Conservation (phyloP, 1,284 basidiomycete species). For the Ustilago crameri region DNA sequence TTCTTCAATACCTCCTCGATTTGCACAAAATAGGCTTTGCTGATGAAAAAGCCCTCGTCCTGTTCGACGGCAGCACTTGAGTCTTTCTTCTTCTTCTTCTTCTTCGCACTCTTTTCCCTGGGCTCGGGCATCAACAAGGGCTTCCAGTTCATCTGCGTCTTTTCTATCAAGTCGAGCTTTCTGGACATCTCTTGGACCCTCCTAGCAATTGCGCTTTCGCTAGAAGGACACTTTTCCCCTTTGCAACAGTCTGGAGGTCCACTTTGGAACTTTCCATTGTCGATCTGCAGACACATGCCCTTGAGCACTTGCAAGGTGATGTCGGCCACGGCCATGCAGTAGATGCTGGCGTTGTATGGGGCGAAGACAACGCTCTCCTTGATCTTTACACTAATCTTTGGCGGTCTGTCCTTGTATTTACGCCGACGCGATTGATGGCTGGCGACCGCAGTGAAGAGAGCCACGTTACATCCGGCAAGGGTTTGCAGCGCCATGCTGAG, state of each 20-base stretch:
- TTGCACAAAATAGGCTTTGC: background rate
- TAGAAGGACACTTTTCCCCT: background rate
- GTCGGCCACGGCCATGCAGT: conserved; percentile 4
- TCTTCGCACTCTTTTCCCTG: background rate
- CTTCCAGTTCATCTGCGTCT: conserved; percentile 19
- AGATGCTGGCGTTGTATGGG: conserved; percentile 7
- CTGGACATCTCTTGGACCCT: conserved; percentile 1
- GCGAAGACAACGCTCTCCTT: conserved; percentile 17
- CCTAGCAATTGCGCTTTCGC: background rate
- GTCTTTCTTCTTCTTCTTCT: conserved; percentile 10
- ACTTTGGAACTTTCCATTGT: background rate
- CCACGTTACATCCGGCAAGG: conserved; percentile 9
- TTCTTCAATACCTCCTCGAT: background rate
- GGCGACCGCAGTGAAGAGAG: conserved; percentile 12
- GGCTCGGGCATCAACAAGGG: conserved; percentile 9
- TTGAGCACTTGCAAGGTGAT: conserved; percentile 12
- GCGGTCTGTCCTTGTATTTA: background rate
- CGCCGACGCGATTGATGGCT: background rate
- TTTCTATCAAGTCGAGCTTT: conserved; percentile 11
- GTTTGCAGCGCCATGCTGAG: conserved; percentile 17
- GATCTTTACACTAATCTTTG: conserved; percentile 1
- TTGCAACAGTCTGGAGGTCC: conserved; percentile 3
- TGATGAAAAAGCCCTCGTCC: too few species aligned
- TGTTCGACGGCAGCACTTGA: background rate
- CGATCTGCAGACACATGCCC: background rate